Evolutionary conservation across 768 basidiomycete genomes (phyloP).

Genomic region (Pleurotus citrinopileatus): DNA sequence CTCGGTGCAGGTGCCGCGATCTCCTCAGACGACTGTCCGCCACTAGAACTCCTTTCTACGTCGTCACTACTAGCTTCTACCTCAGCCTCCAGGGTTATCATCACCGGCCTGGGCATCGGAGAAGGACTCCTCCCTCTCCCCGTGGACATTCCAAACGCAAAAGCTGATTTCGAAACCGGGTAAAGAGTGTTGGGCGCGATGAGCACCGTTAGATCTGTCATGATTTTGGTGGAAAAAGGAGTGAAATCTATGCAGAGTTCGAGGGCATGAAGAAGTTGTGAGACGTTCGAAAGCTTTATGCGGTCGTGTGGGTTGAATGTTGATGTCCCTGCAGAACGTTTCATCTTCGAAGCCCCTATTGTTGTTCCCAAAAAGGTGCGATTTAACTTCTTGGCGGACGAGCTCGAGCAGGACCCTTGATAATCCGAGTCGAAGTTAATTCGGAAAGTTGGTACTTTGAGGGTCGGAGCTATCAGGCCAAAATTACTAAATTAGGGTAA

Average conservation of each 20-base stretch:
- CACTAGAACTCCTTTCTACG: background rate
- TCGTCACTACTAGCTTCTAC: slow-evolving; percentile 1
- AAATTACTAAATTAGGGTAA: too few relatives aligned
- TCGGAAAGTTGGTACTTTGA: too few relatives aligned
- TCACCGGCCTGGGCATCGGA: slow-evolving; percentile 19
- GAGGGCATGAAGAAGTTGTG: background rate
- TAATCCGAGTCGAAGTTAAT: too few relatives aligned
- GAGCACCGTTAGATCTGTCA: slow-evolving; percentile 53
- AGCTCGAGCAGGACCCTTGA: too few relatives aligned
- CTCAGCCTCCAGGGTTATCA: slow-evolving; percentile 21
- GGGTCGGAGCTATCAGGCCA: too few relatives aligned
- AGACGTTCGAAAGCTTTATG: background rate
- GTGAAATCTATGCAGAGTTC: slow-evolving; percentile 1
- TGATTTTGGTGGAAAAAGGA: slow-evolving; percentile 15
- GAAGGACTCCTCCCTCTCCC: slow-evolving; percentile 18
- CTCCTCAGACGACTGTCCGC: slow-evolving; percentile 13
- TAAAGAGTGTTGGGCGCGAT: slow-evolving; percentile 45
- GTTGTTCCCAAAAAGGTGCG: too few relatives aligned
- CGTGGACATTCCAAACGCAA: slow-evolving; percentile 26
- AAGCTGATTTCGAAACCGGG: slow-evolving; percentile 27
- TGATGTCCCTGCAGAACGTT: background rate
- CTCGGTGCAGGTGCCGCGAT: slow-evolving; percentile 16
- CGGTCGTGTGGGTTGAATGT: background rate
- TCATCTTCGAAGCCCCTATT: background rate
- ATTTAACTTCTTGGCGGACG: too few relatives aligned